Conservation (phyloP, 768 basidiomycete species). For the Kwoniella bestiolae region DNA sequence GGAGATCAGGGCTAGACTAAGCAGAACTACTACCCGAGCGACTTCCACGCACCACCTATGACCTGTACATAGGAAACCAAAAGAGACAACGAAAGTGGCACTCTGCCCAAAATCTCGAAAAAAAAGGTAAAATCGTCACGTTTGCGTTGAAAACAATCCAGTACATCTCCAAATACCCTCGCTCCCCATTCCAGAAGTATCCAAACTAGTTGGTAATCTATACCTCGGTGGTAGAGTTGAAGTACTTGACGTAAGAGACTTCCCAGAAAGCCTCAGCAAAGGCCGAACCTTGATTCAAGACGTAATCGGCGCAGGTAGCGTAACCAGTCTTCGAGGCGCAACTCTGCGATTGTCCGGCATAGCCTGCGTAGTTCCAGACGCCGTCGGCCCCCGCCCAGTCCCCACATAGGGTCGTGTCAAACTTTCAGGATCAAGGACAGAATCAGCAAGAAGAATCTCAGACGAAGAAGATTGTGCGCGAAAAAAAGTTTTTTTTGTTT, state of each 20-base stretch:
- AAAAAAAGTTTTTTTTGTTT: background rate
- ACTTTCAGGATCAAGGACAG: background rate
- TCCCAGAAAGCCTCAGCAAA: constrained; percentile 56
- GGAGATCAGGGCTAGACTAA: too few relatives aligned
- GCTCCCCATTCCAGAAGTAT: background rate
- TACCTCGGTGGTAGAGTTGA: constrained; percentile 53
- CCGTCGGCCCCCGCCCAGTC: constrained; percentile 76
- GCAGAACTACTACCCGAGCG: background rate
- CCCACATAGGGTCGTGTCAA: constrained; percentile 62
- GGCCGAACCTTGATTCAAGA: constrained; percentile 67
- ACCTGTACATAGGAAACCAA: background rate
- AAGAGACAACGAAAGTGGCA: background rate
- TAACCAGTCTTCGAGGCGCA: constrained; percentile 83
- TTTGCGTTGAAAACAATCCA: constrained; percentile 5
- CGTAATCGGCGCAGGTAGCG: constrained; percentile 77
- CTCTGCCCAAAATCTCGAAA: background rate
- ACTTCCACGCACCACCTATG: background rate
- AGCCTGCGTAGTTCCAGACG: constrained; percentile 78
- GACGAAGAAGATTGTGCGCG: background rate
- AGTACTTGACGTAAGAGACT: constrained; percentile 56
- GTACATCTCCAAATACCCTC: background rate
- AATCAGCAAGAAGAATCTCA: background rate
- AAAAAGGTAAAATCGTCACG: constrained; percentile 9
- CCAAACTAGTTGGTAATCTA: constrained; percentile 21
- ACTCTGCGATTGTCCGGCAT: constrained; percentile 78